Base-by-base conservation (phyloP, 2,329 filamentous ascomycete species). In the Pseudonectria buxi region DNA sequence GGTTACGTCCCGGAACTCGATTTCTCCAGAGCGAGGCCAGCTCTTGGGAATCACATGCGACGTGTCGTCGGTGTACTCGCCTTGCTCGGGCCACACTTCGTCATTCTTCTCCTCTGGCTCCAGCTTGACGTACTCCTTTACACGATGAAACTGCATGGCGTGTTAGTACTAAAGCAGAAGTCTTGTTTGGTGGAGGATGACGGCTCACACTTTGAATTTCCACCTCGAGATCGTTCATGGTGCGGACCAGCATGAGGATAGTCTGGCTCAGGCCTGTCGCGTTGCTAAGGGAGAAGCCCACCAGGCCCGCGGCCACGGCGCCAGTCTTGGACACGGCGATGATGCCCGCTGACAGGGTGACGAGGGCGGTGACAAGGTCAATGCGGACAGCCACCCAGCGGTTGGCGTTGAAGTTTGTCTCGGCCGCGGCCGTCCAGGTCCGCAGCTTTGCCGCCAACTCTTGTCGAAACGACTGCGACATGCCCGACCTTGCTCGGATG, bases 361-460 rank as follows among this genome's bases (percentile, higher is more conserved):
- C 69, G 2, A 73, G 53, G 1, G 72, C 70, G 2, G 72, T 74
- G 34, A 72, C 66, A 45, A 74, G 63, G 41, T 76, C 73, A 4
- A 74, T 61, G 5, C 74, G 67, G 26, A 76, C 62, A 2, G 67
- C 63, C 3, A 78, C 68, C 74, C 74, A 78, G 7, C 74, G 67
- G 47, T 78, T 78, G 40, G 68, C 68, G 51, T 75, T 76, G 42
- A 65, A 74, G 30, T 65, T 68, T 1, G 72, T 59, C 47, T 76
- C 71, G 1, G 62, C 57, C 0, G 70, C 59, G 6, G 64, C 63
- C 10, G 67, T 63, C 54, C 66, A 71, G 1, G 64, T 51, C 2
- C 68, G 61, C 24, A 77, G 41, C 44, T 69, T 70, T 18, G 68
- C 59, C 2, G 72, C 72, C n/a, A 77, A 53, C 24, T 71, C 62